Evolutionary conservation across 2,329 filamentous ascomycete genomes (phyloP), one percentile per base, ranked within the genome.

Genomic region (Cercospora sojina): DNA sequence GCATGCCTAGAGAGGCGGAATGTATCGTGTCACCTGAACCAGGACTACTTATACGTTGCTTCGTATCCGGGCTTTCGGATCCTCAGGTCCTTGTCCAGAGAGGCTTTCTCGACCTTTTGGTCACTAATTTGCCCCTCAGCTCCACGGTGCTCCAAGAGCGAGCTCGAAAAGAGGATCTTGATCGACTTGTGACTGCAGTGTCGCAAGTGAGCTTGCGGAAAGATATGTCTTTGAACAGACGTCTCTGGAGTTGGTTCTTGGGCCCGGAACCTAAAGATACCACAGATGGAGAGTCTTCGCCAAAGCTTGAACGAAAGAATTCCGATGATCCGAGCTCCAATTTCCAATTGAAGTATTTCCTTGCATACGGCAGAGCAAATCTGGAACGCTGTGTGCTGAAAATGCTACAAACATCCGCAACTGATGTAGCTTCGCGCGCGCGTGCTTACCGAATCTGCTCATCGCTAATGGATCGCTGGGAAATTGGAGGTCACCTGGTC

Each of bases 401-500:
- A 56, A 91, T 96, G 88, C 90, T 98, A 67, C 84, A 86, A 56
- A 80, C 83, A 18, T 79, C 83, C 49, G 81, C 82, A 51, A 77
- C 74, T 5, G 82, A 83, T 63, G 85, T 90, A 0, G 78, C 85
- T 0, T 92, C 96, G 74, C 86, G 89, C 76, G 92, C 93, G 20
- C 88, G 89, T 43, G 94, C 95, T 0, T 97, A 96, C 76, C 89
- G 93, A 64, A 92, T 98, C 69, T 96, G 93, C 74, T 85, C 98
- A 2, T 97, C 96, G 16, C 83, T 99, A 61, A 98, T 99, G 95
- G 95, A 99, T 79, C 89, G 93, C 66, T 98, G 93, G 93, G 95
- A 99, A 77, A 94, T 99, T 70, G 95, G 95, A 31, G 92, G 92
- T 1, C 84, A 94, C 18, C 88, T 99, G 56, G 90, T 98, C 1